Evolutionary conservation across 768 basidiomycete genomes (phyloP).

Genomic region (Tricholoma flavovirens): DNA sequence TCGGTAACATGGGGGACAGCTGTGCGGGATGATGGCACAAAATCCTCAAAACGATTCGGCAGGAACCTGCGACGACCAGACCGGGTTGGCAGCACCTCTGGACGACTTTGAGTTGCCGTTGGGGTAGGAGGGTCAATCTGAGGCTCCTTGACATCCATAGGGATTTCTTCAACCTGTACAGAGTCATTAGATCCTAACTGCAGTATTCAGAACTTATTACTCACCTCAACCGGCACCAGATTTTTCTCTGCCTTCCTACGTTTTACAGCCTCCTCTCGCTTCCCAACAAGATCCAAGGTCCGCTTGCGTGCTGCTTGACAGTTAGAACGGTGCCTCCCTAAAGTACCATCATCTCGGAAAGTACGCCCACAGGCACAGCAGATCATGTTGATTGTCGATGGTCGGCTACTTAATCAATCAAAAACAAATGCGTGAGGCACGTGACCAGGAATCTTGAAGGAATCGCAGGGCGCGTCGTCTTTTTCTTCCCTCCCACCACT

Average conservation of each 20-base stretch:
- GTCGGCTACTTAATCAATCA: too few relatives aligned
- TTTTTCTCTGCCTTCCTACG: background rate
- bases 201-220: background rate
- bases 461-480: too few relatives aligned
- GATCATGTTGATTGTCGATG: background rate
- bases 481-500: background rate
- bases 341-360: background rate
- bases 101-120: background rate
- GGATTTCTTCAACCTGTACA: background rate
- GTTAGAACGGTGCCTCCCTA: background rate
- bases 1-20: constrained; percentile 2
- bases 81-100: background rate
- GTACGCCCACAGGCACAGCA: background rate
- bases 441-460: background rate
- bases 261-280: background rate
- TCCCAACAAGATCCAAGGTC: background rate
- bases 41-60: background rate
- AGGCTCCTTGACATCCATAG: too few relatives aligned
- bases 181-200: background rate
- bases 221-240: background rate
- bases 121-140: too few relatives aligned
- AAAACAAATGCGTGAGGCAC: too few relatives aligned
- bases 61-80: background rate
- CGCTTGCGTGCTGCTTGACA: background rate
- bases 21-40: constrained; percentile 1